phyloP scores from a whole-genome alignment of 1,139 yeast species.

The Tardiomyces digboiensis region DNA sequence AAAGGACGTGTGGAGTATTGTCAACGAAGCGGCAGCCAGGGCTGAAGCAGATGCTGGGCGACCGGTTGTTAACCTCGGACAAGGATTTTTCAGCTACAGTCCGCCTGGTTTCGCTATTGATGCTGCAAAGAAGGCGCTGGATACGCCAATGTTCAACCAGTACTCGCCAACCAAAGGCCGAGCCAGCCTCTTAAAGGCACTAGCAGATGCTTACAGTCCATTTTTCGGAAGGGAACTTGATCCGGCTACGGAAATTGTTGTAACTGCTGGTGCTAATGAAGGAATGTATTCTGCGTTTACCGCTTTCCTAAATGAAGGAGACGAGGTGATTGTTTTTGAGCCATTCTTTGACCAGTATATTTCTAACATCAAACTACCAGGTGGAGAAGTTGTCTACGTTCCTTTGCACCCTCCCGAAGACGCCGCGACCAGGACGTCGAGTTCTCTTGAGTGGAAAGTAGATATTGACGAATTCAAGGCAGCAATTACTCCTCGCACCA shows the following conservation, averaged over 20 bases:
- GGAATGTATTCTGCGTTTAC: slow-evolving; percentile 82
- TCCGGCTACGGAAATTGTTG: slow-evolving; percentile 55
- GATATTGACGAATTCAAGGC: slow-evolving; percentile 68
- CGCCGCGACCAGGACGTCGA: slow-evolving; percentile 50
- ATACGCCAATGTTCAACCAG: slow-evolving; percentile 69
- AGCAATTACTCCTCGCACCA: slow-evolving; percentile 66
- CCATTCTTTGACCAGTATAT: slow-evolving; percentile 97
- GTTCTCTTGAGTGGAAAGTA: slow-evolving; percentile 81
- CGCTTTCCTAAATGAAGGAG: slow-evolving; percentile 79
- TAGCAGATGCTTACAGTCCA: slow-evolving; percentile 63
- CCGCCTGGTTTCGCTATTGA: slow-evolving; percentile 86
- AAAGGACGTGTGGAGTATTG: slow-evolving; percentile 90
- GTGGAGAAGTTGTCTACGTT: slow-evolving; percentile 83
- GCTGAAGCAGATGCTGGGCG: slow-evolving; percentile 58
- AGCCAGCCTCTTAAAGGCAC: slow-evolving; percentile 57
- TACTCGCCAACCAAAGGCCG: slow-evolving; percentile 90
- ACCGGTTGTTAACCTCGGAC: slow-evolving; percentile 82
- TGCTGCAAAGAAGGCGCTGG: slow-evolving; percentile 73
- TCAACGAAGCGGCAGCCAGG: slow-evolving; percentile 90
- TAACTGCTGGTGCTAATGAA: slow-evolving; percentile 96
- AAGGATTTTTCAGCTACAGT: slow-evolving; percentile 91
- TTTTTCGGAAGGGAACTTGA: slow-evolving; percentile 50
- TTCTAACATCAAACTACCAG: slow-evolving; percentile 86
- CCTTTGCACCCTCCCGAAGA: slow-evolving; percentile 79
- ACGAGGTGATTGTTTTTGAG: slow-evolving; percentile 95